Evolutionary conservation across 176 grass and related monocot genomes (phyloP), one percentile per base, ranked within the genome.

Genomic region (Lolium perenne): DNA sequence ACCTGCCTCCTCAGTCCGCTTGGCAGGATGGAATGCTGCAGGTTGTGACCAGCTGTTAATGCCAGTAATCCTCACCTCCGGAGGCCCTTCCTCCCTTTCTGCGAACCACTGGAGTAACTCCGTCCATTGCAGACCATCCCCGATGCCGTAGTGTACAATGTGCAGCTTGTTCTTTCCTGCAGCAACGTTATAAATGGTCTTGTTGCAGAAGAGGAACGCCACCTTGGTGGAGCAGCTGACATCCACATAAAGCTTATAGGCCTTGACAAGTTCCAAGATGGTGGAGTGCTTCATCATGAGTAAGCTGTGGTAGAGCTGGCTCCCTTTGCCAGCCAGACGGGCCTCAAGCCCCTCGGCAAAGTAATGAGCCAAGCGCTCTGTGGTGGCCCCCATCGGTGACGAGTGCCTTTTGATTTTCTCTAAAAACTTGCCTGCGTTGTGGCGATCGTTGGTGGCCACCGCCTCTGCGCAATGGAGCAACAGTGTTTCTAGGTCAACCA

Each of bases 321-420:
- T 89, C 17, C 90, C 87, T 2, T 21, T 86, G 46, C 87, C 83
- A 17, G 53, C 73, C 41, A 89, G 64, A 46, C 87, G 78, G 35
- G 90, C 79, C 43, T 89, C 78, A 14, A 89, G 87, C 29, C 87
- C 90, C 7, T 89, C 87, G 14, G 86, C 48, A 54, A 92, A 92
- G 80, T 59, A 92, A 45, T 92, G 87, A 21, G 90, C 90, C 74
- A 92, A 50, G 29, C 87, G 77, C 87, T 89, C 57, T 46, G 71
- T 89, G 48, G 79, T 84, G 54, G 83, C 79, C 14, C 90, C 87
- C 8, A 48, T 79, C 2, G 66, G 74, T 7, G 83, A 86, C 17
- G 87, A 21, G 72, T 89, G 74, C 67, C 59, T 74, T 17, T 69
- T 80, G 46, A 92, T 89, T 48, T 51, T 75, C 79, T 82, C 57